These are phyloP conservation scores for Boletus patriciae DNA, from an alignment of 768 basidiomycete genomes.

Conservation along the genomic window DNA sequence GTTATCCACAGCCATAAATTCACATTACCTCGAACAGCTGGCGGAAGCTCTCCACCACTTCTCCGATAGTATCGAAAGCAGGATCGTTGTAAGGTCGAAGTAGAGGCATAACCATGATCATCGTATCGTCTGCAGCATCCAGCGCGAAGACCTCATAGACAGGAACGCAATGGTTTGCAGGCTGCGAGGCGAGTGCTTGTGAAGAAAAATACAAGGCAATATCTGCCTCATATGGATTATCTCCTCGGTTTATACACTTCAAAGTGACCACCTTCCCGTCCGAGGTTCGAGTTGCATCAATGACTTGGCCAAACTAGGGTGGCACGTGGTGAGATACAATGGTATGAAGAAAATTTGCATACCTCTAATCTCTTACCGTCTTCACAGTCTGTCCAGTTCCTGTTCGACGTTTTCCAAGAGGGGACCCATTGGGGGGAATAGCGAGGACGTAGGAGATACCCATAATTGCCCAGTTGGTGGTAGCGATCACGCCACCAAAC, in stretches of 20 bases:
- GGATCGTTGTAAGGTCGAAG: conserved; percentile 28
- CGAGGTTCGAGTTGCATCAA: conserved; percentile 33
- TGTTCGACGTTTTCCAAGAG: conserved; percentile 5
- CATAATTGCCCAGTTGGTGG: not conserved
- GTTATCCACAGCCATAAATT: not conserved
- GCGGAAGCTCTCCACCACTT: conserved; percentile 24
- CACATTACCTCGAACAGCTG: conserved; percentile 32
- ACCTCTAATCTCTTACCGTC: not conserved
- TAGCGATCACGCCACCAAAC: conserved; percentile 12
- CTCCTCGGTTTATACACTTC: conserved; percentile 23
- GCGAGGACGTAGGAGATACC: conserved; percentile 13
- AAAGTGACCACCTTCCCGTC: conserved; percentile 32
- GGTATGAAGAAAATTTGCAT: not conserved
- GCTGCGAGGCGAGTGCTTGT: not conserved
- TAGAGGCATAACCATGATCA: conserved; percentile 35
- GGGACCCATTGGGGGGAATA: conserved; percentile 16
- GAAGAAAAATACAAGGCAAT: conserved; percentile 23
- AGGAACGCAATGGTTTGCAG: conserved; percentile 30
- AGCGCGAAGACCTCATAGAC: conserved; percentile 17
- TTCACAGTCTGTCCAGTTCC: not conserved
- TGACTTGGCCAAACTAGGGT: not conserved
- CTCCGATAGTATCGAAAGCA: conserved; percentile 24
- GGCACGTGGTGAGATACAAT: not conserved
- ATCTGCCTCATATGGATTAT: conserved; percentile 24
- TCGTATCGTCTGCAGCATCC: conserved; percentile 1